Evolutionary conservation across 2,329 filamentous ascomycete genomes (phyloP).

Genomic region (Ampelomyces quisqualis): DNA sequence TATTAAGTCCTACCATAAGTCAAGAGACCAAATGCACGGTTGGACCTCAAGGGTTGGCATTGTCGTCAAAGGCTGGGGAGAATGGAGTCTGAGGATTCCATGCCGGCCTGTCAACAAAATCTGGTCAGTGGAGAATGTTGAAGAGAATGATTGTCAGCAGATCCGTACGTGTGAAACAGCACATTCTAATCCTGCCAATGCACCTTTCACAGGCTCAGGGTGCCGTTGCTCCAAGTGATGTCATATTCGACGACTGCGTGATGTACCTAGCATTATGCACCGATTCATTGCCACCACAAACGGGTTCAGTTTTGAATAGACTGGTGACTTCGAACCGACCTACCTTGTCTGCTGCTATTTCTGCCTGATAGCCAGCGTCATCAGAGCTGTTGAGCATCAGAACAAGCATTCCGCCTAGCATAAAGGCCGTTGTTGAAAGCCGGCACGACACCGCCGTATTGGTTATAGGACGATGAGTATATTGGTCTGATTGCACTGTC

Average conservation of each 20-base stretch:
- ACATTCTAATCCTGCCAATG: constrained; percentile 10
- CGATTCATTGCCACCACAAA: constrained; percentile 6
- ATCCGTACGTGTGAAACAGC: constrained; percentile 7
- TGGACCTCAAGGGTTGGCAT: not conserved
- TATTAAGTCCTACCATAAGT: not conserved
- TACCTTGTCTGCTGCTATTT: not conserved
- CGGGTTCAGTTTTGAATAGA: constrained; percentile 7
- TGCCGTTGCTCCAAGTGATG: constrained; percentile 1
- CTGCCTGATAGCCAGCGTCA: not conserved
- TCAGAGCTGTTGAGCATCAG: not conserved
- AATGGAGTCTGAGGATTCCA: not conserved
- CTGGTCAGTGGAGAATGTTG: not conserved
- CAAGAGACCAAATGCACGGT: not conserved
- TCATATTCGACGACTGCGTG: constrained; percentile 8
- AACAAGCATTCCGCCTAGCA: not conserved
- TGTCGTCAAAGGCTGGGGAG: not conserved
- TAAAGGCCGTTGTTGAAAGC: not conserved
- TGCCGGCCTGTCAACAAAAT: not conserved
- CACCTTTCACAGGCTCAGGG: not conserved
- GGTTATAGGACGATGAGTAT: not conserved
- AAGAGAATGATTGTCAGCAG: not conserved
- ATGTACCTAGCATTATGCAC: constrained; percentile 7
- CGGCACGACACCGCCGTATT: not conserved
- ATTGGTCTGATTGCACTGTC: not conserved
- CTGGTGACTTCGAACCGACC: constrained; percentile 3